Base-by-base conservation (phyloP, 2,329 filamentous ascomycete species). In the Colletotrichum liaoningense region DNA sequence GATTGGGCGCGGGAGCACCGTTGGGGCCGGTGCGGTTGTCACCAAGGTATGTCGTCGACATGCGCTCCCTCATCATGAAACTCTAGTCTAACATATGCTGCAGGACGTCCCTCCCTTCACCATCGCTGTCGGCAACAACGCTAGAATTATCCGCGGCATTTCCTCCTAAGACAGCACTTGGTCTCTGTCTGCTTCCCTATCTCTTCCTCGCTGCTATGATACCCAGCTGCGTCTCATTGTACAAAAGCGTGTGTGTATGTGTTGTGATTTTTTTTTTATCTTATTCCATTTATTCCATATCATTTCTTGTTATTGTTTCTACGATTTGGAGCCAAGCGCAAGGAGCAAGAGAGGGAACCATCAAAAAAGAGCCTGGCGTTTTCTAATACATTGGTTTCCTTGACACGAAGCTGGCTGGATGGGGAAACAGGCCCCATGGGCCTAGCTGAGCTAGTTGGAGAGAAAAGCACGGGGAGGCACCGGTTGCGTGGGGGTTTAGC, bases 21-120 rank as follows among this genome's bases (percentile, higher is more conserved):
- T 98, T 74, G 95, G 94, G 11, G 95, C 95, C 7, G 95, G 94
- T 16, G 94, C 93, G 77, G 92, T 98, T 49, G 95, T 98, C 26
- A 95, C 94, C 1, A 96, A 93, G 91, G 86, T 89, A 80, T 77
- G 85, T 79, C 63, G 2, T 35, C 33, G 16, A 2, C 46, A 22
- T 19, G 52, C 28, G 30, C 11, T 49, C n/a, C 35, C 58, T 11
- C 16, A 64, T 22, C 16, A 28, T 30, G 46, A 38, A 24, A 19
- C 11, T 54, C n/a, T 38, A 26, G 57, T 33, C 75, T 82, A 76
- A 81, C 59, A 57, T 42, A 28, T 19, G 56, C 35, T 60, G 16
- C 30, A 88, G 86, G 88, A 93, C 83, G 90, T 94, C 12, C 90
- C 91, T 1, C 89, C 89, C 4, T 94, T 92, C 75, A 91, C 88